Evolutionary conservation across 768 basidiomycete genomes (phyloP).

Genomic region (Tylopilus felleus): DNA sequence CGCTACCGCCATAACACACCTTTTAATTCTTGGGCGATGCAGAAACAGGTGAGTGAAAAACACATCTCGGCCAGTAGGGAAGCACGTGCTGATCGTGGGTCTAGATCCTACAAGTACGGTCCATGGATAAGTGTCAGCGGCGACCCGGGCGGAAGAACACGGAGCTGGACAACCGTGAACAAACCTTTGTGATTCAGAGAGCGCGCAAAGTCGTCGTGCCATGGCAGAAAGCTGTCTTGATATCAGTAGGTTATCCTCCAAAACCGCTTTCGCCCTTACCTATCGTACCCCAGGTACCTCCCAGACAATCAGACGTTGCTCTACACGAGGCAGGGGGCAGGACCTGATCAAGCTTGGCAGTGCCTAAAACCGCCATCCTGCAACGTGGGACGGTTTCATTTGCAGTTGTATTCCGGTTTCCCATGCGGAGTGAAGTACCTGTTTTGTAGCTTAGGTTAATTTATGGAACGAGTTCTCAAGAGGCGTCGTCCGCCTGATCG

Average conservation of each 20-base stretch:
- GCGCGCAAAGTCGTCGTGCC: constrained; percentile 19
- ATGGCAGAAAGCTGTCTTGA: constrained; percentile 19
- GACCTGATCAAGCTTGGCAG: constrained; percentile 11
- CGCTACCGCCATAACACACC: constrained; percentile 21
- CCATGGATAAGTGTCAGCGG: constrained; percentile 13
- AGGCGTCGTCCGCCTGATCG: constrained; percentile 2
- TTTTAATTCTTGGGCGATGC: constrained; percentile 25
- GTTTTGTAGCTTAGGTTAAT: constrained; percentile 7
- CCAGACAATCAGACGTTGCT: constrained; percentile 13
- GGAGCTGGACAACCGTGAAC: constrained; percentile 7
- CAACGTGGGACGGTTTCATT: constrained; percentile 14
- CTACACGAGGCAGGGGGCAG: constrained; percentile 19
- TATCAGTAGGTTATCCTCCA: constrained; percentile 14
- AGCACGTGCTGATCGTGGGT: constrained; percentile 25
- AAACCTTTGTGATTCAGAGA: constrained; percentile 23
- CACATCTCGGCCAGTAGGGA: constrained; percentile 16
- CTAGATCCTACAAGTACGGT: constrained; percentile 16
- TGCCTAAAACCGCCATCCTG: background rate
- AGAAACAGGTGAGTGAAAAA: constrained; percentile 15
- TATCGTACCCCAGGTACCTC: constrained; percentile 24
- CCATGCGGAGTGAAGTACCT: background rate
- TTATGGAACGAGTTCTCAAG: background rate
- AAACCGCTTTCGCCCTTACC: constrained; percentile 2
- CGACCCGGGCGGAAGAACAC: constrained; percentile 1
- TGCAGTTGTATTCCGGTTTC: background rate